phyloP scores from a whole-genome alignment of 352 stramenopile genomes.

The Phytophthora chlamydospora region DNA sequence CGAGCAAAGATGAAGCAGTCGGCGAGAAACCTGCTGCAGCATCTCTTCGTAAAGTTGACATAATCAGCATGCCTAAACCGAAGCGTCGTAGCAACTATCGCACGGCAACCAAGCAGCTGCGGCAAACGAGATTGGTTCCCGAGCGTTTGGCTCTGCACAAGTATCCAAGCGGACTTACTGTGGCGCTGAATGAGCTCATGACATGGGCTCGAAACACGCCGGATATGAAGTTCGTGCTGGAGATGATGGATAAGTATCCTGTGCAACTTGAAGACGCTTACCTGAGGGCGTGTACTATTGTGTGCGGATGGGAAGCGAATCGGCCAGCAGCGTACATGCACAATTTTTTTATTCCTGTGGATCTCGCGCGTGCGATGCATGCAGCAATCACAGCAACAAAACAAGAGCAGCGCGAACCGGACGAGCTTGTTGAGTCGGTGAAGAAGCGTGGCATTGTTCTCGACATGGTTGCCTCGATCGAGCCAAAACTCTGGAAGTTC shows the following conservation, averaged over 20 bases:
- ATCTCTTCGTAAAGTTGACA: constrained; percentile 2
- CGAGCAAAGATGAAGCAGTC: no score
- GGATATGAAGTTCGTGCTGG: not conserved
- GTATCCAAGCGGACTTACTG: constrained; percentile 2
- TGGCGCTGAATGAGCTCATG: not conserved
- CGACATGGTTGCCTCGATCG: not conserved
- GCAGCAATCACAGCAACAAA: not conserved
- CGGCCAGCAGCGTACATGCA: not conserved
- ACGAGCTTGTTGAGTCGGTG: not conserved
- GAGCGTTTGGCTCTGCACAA: not conserved
- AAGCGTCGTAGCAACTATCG: not conserved
- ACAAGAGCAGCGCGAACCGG: not conserved
- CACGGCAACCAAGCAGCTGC: not conserved
- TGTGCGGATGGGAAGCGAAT: constrained; percentile 1
- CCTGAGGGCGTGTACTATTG: not conserved
- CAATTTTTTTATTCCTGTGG: not conserved
- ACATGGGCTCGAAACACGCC: constrained; percentile 1
- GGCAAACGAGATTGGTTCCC: no score
- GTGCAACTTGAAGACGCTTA: constrained; percentile 4
- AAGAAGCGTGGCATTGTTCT: constrained; percentile 4
- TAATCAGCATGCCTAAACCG: constrained; percentile 1
- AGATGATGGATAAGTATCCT: not conserved
- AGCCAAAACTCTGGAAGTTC: constrained; percentile 7
- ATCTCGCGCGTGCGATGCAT: not conserved
- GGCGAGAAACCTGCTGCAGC: no score